Evolutionary conservation across 495 filamentous ascomycete genomes (phyloP).

Genomic region (Apodospora peruviana): DNA sequence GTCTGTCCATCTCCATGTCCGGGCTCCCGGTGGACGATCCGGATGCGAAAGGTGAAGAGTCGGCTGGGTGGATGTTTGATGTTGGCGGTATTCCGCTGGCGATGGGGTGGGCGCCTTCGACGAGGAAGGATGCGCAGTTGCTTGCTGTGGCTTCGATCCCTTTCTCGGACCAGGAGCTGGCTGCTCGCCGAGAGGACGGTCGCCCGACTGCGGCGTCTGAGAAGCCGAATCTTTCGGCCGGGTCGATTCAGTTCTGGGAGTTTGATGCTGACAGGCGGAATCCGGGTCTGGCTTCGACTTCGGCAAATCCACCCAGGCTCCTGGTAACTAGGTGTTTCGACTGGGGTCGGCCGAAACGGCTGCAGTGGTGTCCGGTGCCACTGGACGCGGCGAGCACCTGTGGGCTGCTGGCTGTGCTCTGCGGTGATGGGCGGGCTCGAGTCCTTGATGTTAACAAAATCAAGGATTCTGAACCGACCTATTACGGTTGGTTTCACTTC

Average conservation of each 20-base stretch:
- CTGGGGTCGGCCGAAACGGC: constrained; percentile 36
- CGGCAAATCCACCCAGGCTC: constrained; percentile 19
- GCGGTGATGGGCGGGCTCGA: constrained; percentile 36
- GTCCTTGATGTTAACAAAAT: constrained; percentile 31
- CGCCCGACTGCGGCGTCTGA: constrained; percentile 15
- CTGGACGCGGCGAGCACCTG: constrained; percentile 16
- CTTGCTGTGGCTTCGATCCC: constrained; percentile 42
- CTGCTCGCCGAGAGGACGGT: constrained; percentile 11
- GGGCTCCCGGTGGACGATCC: constrained; percentile 12
- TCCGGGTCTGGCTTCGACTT: constrained; percentile 13
- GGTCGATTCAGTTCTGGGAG: constrained; percentile 40
- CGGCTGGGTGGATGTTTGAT: constrained; percentile 39
- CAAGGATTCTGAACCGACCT: too few relatives aligned
- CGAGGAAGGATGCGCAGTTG: constrained; percentile 27
- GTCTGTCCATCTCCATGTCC: constrained; percentile 18
- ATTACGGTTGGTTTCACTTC: too few relatives aligned
- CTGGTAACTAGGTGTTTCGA: constrained; percentile 27
- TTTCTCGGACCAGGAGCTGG: constrained; percentile 33
- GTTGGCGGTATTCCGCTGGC: constrained; percentile 39
- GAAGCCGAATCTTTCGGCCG: constrained; percentile 8
- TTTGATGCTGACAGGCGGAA: constrained; percentile 19
- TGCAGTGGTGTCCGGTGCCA: constrained; percentile 42
- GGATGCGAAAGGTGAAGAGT: constrained; percentile 10
- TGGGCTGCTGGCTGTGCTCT: constrained; percentile 35
- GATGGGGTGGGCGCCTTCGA: constrained; percentile 39